These are phyloP conservation scores for Trichoderma virens DNA, from an alignment of 495 filamentous ascomycete genomes.

Conservation along the genomic window DNA sequence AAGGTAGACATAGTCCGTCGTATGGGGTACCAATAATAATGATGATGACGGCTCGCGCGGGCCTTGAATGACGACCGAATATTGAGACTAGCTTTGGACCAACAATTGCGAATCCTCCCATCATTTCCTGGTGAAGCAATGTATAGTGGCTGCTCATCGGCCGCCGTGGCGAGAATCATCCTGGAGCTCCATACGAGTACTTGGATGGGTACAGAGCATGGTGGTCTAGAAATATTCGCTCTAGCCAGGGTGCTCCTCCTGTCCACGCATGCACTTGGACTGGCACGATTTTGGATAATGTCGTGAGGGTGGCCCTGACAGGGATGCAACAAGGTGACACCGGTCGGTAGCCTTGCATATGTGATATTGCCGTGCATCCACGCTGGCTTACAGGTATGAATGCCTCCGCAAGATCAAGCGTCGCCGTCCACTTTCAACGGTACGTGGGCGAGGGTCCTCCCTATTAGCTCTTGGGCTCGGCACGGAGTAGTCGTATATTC, in stretches of 20 bases:
- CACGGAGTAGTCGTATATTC: neutral
- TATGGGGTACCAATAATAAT: neutral
- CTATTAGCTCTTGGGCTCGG: neutral
- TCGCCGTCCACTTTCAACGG: neutral
- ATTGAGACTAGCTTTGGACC: neutral
- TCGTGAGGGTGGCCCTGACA: neutral
- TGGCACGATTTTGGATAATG: slow-evolving; percentile 4
- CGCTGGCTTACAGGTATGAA: neutral
- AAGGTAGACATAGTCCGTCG: neutral
- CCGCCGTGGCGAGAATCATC: neutral
- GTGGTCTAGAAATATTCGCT: neutral
- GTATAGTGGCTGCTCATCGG: neutral
- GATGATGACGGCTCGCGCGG: neutral
- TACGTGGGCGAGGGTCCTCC: neutral
- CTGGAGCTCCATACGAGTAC: neutral
- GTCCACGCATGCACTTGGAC: neutral
- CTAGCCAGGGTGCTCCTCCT: neutral
- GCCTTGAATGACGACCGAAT: neutral
- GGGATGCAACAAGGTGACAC: neutral
- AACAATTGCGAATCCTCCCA: neutral
- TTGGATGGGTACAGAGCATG: no score
- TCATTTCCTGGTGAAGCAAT: neutral
- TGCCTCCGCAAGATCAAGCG: neutral
- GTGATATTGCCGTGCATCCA: slow-evolving; percentile 9
- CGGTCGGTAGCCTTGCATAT: slow-evolving; percentile 2